These are phyloP conservation scores for Acanthamoeba triangularis DNA, from an alignment of 208 protist species.

Conservation along the genomic window DNA sequence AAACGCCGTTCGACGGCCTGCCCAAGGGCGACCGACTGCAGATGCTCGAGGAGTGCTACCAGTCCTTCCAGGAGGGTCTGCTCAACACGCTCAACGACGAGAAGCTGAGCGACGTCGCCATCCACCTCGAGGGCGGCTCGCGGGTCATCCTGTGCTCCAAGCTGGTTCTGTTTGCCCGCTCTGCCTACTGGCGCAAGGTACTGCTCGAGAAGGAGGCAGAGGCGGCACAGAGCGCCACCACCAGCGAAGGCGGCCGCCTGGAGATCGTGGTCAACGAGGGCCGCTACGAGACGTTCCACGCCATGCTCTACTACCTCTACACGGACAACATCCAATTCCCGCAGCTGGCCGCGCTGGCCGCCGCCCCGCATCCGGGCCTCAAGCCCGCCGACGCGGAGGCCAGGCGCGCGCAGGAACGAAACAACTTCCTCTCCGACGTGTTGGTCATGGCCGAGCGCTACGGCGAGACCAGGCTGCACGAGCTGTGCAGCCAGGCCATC, in stretches of 20 bases:
- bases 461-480: slow-evolving; percentile 22
- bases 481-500: slow-evolving; percentile 48
- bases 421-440: slow-evolving; percentile 14
- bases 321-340: slow-evolving; percentile 58
- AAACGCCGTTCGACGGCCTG: not conserved
- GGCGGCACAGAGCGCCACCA: not conserved
- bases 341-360: not conserved
- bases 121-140: slow-evolving; percentile 16
- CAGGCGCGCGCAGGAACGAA: not conserved
- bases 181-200: not conserved
- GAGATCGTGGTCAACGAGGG: slow-evolving; percentile 64
- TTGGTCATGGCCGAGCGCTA: slow-evolving; percentile 59
- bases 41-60: slow-evolving; percentile 52
- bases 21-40: not conserved
- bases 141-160: slow-evolving; percentile 2
- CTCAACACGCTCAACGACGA: slow-evolving; percentile 46
- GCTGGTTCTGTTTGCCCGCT: not conserved
- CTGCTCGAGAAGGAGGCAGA: not conserved
- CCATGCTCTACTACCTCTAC: slow-evolving; percentile 57
- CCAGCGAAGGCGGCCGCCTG: not conserved
- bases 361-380: not conserved
- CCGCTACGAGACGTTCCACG: slow-evolving; percentile 11
- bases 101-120: not conserved
- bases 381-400: not conserved
- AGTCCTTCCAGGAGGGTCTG: slow-evolving; percentile 28